A percentile compares a stretch with the other conserved stretches of the same genome.
These are phyloP conservation scores for Salvia hispanica DNA, from an alignment of 257 asterid species.

Conservation along the genomic window DNA sequence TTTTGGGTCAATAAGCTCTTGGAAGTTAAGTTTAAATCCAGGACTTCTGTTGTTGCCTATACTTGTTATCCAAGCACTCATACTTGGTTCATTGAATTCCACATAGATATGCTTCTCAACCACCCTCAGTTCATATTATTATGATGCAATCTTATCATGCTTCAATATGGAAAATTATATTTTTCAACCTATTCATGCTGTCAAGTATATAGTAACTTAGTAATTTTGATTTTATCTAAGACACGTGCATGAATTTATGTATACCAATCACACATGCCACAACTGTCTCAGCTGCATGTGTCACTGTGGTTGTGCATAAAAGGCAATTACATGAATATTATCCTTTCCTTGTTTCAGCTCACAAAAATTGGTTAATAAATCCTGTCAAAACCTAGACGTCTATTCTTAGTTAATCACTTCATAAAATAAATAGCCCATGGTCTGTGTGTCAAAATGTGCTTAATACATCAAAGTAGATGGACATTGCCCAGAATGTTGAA, in stretches of 20 bases:
- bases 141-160: background rate
- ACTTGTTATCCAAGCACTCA: background rate
- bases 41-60: background rate
- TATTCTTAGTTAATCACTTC: background rate
- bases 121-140: background rate
- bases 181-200: background rate
- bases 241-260: background rate
- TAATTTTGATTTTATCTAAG: background rate
- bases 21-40: background rate
- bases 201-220: background rate
- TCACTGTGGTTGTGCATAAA: constrained; percentile 19
- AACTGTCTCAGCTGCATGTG: background rate
- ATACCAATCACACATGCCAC: background rate
- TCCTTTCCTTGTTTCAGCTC: constrained; percentile 1
- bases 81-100: background rate
- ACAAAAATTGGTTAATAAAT: background rate
- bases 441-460: background rate
- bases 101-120: constrained; percentile 2
- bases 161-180: background rate
- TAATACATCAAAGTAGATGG: no score
- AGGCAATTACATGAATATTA: constrained; percentile 3
- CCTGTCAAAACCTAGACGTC: background rate
- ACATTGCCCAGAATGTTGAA: background rate
- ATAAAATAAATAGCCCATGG: constrained; percentile 1
- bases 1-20: no score